Evolutionary conservation across 345 rosid genomes (phyloP).

Genomic region (Diplotaxis tenuifolia): DNA sequence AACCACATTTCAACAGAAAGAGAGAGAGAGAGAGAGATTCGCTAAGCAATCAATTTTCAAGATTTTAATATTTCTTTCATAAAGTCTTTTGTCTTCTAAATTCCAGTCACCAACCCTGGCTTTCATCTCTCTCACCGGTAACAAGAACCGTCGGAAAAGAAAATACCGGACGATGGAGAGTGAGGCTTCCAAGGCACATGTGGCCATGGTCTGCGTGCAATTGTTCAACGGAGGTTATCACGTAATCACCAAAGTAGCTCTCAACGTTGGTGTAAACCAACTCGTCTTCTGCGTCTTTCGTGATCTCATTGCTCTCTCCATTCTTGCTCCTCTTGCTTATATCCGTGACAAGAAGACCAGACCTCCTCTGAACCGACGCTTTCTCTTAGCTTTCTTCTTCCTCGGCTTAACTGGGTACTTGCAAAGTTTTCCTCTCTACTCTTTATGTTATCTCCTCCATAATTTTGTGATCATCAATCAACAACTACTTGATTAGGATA

Average conservation of each 20-base stretch:
- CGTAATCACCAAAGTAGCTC: slow-evolving; percentile 93
- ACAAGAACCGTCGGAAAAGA: slow-evolving; percentile 26
- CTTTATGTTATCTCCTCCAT: not conserved
- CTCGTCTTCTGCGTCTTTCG: slow-evolving; percentile 92
- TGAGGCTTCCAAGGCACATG: slow-evolving; percentile 66
- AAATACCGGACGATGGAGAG: slow-evolving; percentile 21
- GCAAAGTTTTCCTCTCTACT: not conserved
- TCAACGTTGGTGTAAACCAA: slow-evolving; percentile 88
- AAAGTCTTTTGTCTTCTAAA: not conserved
- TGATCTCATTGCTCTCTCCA: slow-evolving; percentile 84
- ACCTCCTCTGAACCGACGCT: slow-evolving; percentile 62
- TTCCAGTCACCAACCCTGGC: slow-evolving; percentile 12
- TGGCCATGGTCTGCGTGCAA: slow-evolving; percentile 79
- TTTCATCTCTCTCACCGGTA: slow-evolving; percentile 26
- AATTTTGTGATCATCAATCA: not conserved
- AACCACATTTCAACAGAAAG: not conserved
- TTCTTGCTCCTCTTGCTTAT: slow-evolving; percentile 91
- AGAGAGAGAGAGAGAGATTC: no score
- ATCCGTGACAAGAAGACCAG: slow-evolving; percentile 78
- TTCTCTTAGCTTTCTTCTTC: slow-evolving; percentile 71
- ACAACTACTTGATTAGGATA: slow-evolving; percentile 78
- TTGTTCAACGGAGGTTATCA: slow-evolving; percentile 88
- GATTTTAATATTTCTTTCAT: not conserved
- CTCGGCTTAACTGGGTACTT: slow-evolving; percentile 89
- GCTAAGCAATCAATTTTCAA: slow-evolving; percentile 23